Conservation (phyloP, 768 basidiomycete species). For the Tricholoma sp. region DNA sequence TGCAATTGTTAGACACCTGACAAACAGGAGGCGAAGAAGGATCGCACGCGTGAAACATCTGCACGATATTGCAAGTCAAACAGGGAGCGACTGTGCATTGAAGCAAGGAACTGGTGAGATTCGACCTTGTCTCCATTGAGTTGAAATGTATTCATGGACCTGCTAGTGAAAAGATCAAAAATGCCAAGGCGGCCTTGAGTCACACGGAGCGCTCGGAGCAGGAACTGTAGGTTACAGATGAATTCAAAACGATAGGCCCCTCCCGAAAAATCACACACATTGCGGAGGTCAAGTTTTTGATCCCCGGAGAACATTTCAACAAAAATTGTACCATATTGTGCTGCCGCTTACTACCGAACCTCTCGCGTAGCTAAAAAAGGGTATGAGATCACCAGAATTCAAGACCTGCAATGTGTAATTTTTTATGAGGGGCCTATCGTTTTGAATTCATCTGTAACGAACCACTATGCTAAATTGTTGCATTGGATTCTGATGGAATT, state of each 20-base stretch:
- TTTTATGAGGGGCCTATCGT: too few species aligned
- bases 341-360: too few species aligned
- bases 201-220: background rate
- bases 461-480: background rate
- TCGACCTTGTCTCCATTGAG: background rate
- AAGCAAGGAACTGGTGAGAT: background rate
- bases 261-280: too few species aligned
- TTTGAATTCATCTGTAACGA: too few species aligned
- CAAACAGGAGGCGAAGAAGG: background rate
- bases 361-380: too few species aligned
- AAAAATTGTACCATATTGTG: too few species aligned
- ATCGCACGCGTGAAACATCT: background rate
- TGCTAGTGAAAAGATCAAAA: background rate
- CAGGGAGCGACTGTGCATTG: background rate
- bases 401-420: too few species aligned
- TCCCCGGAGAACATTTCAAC: too few species aligned
- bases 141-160: background rate
- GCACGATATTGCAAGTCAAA: background rate
- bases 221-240: background rate
- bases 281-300: too few species aligned
- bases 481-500: background rate
- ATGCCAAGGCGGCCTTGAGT: background rate
- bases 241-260: too few species aligned
- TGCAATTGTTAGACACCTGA: too few species aligned
- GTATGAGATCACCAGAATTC: too few species aligned